Base-by-base conservation (phyloP, 306 rosid species). In the Psophocarpus tetragonolobus region DNA sequence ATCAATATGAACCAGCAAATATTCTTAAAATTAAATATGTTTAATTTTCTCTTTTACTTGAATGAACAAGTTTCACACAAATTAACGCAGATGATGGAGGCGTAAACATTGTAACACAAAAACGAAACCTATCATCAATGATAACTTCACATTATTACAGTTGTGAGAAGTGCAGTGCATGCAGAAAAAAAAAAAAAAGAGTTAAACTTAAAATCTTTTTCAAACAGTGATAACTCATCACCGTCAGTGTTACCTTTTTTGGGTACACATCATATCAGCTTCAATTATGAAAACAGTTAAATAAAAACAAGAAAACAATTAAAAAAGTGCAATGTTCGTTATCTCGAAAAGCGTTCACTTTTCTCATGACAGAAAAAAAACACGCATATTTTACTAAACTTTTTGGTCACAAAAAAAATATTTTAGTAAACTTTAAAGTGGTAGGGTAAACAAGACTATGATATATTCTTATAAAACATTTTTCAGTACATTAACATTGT, bases 281-380 rank as follows among this genome's bases (percentile, higher is more conserved):
- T 30, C 74, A 66, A 76, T 82, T 68, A 65, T 63, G 17, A 6
- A 18, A 20, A 64, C 15, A 57, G 84, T 76, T 62, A 76, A 76
- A 66, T 33, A 41, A 30, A 71, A 76, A 76, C 77, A 76, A 81
- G 21, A 60, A 35, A 27, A 36, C 18, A 17, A 47, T 33, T 23
- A 13, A n/a, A 39, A 53, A 54, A 70, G 77, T 77, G 33, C 42
- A 3, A 32, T 5, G 60, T 75, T 83, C 48, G 74, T 79, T 71
- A 69, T 65, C 82, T 71, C 61, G 80, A 15, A 32, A 77, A 53
- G 36, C 20, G 79, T n/a, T 47, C 15, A 8, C 56, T 41, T 66
- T 66, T 13, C 72, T 21, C 11, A n/a, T n/a, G n/a, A 63, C 0
- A 35, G 47, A 64, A 0, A 66, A 33, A 39, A 66, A 66, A 33